Evolutionary conservation across 1,139 yeast species (phyloP).

Genomic region (Geotrichum cucujoidarum): DNA sequence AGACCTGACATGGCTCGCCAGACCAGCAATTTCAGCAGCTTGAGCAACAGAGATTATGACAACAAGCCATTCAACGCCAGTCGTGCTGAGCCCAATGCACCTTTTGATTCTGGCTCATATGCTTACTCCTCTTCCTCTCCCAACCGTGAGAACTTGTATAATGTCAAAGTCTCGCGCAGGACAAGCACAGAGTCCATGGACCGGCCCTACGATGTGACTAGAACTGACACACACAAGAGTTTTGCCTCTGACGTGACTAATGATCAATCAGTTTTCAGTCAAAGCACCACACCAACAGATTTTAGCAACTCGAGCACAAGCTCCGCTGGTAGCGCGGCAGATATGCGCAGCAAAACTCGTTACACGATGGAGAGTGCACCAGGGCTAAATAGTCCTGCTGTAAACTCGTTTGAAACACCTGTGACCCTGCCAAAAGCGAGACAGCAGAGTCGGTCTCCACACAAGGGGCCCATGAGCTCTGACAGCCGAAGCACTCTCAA

Average conservation of each 20-base stretch:
- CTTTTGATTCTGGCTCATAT: conserved; percentile 32
- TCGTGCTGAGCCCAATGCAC: conserved; percentile 23
- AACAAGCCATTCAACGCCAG: background rate
- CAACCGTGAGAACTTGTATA: conserved; percentile 6
- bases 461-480: background rate
- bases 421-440: conserved; percentile 29
- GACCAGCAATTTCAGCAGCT: conserved; percentile 1
- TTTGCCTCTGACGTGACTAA: conserved; percentile 28
- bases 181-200: conserved; percentile 12
- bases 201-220: conserved; percentile 25
- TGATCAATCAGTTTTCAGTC: conserved; percentile 25
- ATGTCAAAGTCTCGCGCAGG: conserved; percentile 4
- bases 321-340: conserved; percentile 69
- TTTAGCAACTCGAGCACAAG: conserved; percentile 75
- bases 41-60: background rate
- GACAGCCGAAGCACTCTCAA: conserved; percentile 24
- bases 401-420: conserved; percentile 50
- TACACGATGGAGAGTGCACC: conserved; percentile 14
- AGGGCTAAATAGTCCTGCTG: conserved; percentile 59
- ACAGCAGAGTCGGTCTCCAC: conserved; percentile 9
- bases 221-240: conserved; percentile 28
- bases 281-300: conserved; percentile 34
- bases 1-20: no score
- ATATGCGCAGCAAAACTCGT: conserved; percentile 5
- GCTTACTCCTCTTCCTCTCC: conserved; percentile 16